These are phyloP conservation scores for Cetradonia linearis DNA, from an alignment of 495 filamentous ascomycete genomes.

Conservation along the genomic window DNA sequence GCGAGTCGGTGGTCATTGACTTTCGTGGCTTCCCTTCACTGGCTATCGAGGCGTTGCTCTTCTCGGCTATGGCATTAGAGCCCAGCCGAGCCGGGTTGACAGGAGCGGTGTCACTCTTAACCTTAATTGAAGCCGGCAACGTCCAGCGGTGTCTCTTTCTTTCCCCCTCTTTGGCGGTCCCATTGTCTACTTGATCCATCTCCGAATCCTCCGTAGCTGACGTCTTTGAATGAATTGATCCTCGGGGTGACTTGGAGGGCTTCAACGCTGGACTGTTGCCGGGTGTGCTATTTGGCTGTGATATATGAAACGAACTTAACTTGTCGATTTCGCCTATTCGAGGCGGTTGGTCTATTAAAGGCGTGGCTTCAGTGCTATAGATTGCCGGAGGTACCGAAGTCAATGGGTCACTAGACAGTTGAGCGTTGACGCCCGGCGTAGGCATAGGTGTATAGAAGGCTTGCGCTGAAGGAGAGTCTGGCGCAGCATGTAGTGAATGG, in stretches of 20 bases:
- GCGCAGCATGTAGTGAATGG: constrained; percentile 50
- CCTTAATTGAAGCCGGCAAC: constrained; percentile 47
- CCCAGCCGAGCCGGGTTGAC: constrained; percentile 41
- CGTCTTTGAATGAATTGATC: constrained; percentile 59
- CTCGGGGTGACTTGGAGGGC: constrained; percentile 53
- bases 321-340: constrained; percentile 21
- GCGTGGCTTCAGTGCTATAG: constrained; percentile 20
- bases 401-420: constrained; percentile 23
- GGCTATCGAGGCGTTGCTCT: constrained; percentile 58
- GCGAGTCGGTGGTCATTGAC: constrained; percentile 49
- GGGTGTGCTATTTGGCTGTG: constrained; percentile 20
- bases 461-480: constrained; percentile 27
- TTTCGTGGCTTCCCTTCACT: constrained; percentile 44
- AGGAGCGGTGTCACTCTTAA: constrained; percentile 43
- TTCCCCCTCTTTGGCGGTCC: constrained; percentile 46
- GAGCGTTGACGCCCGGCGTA: constrained; percentile 21
- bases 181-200: constrained; percentile 57
- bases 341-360: constrained; percentile 25
- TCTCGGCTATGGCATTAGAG: constrained; percentile 53
- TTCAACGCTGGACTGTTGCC: constrained; percentile 32
- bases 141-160: constrained; percentile 62
- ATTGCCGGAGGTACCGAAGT: constrained; percentile 18
- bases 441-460: constrained; percentile 23
- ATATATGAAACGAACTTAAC: constrained; percentile 21
- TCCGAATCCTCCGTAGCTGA: constrained; percentile 68